Conservation (phyloP, 2,329 filamentous ascomycete genomes). For the Lasiodiplodia sp. region DNA sequence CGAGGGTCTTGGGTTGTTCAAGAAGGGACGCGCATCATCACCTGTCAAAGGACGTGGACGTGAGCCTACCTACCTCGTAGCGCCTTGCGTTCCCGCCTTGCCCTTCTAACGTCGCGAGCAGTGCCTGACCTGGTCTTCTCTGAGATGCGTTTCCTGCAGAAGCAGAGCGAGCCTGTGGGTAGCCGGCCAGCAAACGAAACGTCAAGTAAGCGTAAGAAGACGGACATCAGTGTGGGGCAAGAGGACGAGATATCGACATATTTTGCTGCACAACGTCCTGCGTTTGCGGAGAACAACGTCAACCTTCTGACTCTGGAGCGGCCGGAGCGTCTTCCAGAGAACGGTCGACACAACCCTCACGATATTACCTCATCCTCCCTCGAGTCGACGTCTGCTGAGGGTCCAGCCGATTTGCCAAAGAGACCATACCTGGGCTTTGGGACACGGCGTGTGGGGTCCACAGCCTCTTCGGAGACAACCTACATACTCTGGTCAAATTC, state of each 20-base stretch:
- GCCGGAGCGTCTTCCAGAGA: not conserved
- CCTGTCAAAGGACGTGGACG: conserved; percentile 53
- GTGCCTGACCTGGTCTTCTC: conserved; percentile 61
- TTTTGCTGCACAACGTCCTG: conserved; percentile 46
- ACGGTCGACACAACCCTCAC: not conserved
- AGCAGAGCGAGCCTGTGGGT: conserved; percentile 41
- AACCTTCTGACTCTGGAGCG: conserved; percentile 34
- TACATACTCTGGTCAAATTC: conserved; percentile 55
- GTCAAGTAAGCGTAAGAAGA: conserved; percentile 40
- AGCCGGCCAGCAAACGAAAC: conserved; percentile 36
- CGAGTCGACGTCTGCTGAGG: conserved; percentile 31
- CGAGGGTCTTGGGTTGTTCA: conserved; percentile 55
- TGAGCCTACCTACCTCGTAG: conserved; percentile 38
- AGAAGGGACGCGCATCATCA: conserved; percentile 56
- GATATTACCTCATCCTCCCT: not conserved
- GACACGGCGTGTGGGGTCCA: conserved; percentile 40
- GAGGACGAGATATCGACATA: conserved; percentile 55
- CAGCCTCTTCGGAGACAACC: conserved; percentile 35
- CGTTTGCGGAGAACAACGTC: conserved; percentile 37
- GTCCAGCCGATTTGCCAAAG: conserved; percentile 44
- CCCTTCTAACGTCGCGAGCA: conserved; percentile 40
- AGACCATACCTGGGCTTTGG: conserved; percentile 49
- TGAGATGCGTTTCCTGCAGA: conserved; percentile 58
- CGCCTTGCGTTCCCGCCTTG: conserved; percentile 30
- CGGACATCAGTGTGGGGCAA: conserved; percentile 42